Evolutionary conservation across 2,329 filamentous ascomycete species (phyloP), one percentile per base, ranked within the genome.

Genomic region (Emmonsiellopsis sp.): DNA sequence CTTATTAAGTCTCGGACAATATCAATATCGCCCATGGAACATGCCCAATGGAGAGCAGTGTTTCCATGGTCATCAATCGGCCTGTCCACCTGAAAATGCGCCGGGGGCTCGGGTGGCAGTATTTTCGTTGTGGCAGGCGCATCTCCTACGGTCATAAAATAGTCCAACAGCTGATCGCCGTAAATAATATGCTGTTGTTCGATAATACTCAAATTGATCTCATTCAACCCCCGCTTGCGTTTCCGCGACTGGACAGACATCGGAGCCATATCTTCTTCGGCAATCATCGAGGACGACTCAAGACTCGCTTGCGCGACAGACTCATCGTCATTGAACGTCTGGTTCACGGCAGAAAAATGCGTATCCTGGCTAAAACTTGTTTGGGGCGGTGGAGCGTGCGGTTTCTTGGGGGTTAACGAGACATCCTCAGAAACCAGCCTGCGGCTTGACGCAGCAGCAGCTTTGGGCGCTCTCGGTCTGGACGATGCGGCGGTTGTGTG

Each of bases 11-110:
- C 87, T 68, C 86, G 89, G 57, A 96, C 89, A 13, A 97, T 88
- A 48, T 92, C 87, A 32, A 96, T 77, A 61, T 97, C 93, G 55
- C 93, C 93, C 92, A 98, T 98, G 26, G 93, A 89, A 51, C 89
- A 90, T 15, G 91, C 93, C 93, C 93, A 98, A 67, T 98, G 93
- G 60, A 98, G 80, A 5, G 92, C 91, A 2, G 90, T 95, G 65
- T 97, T 91, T 8, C 86, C 85, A 63, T 95, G 90, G 43, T 90
- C 87, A 67, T 98, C 93, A 58, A 98, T 96, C n/a, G 85, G 79
- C 68, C 89, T 87, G 70, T 98, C 87, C 5, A 94, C 84, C 65
- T 95, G 85, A 63, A 95, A 95, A 66, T 89, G 86, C 35, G 83
- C 76, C 0, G 93, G 93, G 2, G 92, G 91, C 56, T 89, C 83